Evolutionary conservation across 805 yeast genomes (phyloP), one percentile per base, ranked within the genome.

Genomic region (Monosporozyma solicola): DNA sequence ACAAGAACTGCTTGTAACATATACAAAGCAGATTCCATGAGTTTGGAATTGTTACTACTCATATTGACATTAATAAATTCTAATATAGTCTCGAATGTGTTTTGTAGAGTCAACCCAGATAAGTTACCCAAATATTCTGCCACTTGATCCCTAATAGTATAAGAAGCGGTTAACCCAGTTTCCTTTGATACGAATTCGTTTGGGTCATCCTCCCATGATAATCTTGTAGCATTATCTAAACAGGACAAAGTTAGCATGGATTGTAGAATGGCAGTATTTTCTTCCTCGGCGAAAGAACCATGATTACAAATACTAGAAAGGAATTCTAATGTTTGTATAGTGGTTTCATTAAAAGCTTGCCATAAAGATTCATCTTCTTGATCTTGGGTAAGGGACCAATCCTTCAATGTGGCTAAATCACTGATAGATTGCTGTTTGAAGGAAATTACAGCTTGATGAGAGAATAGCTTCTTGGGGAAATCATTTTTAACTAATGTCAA

Each of bases 101-200:
- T 4, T 16, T 43, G 39, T 15, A 51, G 20, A 2, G 32, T 47
- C 3, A 2, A 27, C 3, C 68, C 70, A 39, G 76, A 72, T 37
- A 83, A 59, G 22, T 80, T 83, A 0, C 78, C 68, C 5, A 87
- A 57, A 35, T 80, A 76, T 31, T 84, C 88, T 29, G 74, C 72
- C 0, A 83, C 71, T 0, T 85, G 76, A 49, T 82, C 85, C 51
- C 98, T 77, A 0, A 83, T 77, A 2, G 77, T 67, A 9, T 69
- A 67, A 5, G 77, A 79, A 0, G 83, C 70, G 0, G 83, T 70
- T 33, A 90, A 74, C 1, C 89, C 96, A 1, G 87, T 75, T 53
- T 87, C 90, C 37, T 80, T 84, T 2, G 90, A 79, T 5, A 88
- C 86, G 65, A 80, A 89, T 3, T 66, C 68, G 61, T 90, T 88